Base-by-base conservation (phyloP, 2,329 filamentous ascomycete genomes). In the Myriosclerotinia duriaeana region DNA sequence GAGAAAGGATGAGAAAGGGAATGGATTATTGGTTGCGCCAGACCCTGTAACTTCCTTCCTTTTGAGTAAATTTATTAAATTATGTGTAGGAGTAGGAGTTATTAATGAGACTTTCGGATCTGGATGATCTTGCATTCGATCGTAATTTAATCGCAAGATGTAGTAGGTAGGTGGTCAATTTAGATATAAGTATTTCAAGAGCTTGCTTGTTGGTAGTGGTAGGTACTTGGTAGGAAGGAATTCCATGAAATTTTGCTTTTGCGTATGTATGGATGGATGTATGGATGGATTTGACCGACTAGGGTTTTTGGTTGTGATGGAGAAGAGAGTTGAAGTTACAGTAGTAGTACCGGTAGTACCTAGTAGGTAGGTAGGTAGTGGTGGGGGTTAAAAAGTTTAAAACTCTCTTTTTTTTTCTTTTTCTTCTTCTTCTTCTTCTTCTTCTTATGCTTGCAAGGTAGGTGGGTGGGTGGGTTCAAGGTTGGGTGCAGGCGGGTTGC, bases 91-190 rank as follows among this genome's bases (percentile, higher is more conserved):
- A n/a, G n/a, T n/a, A n/a, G n/a, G n/a, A n/a, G n/a, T 20, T 42
- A 9, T 44, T 12, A 65, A 53, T 53, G 54, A 60, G 46, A 60
- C 54, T 4, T 53, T n/a, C 40, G 46, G 54, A 60, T 60, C 63
- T 65, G 54, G 46, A 60, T 20, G 54, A 65, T 65, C 26, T 65
- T 65, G 63, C 54, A 65, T 60, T 65, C 40, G 63, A 65, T 60
- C 22, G 53, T 22, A 53, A 36, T 42, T 42, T n/a, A 60, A 65
- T 53, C 36, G 54, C 34, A 53, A 53, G n/a, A n/a, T n/a, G n/a
- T n/a, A n/a, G n/a, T n/a, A 50, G 26, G 63, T 30, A n/a, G 36
- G 46, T 26, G 44, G 46, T 36, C 48, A 52, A 20, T 26, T 65
- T 50, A 34, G 46, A 54, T n/a, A n/a, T n/a, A 60, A 40, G 2